phyloP scores from a whole-genome alignment of 331 rosid species.

The Phaseolus coccineus region DNA sequence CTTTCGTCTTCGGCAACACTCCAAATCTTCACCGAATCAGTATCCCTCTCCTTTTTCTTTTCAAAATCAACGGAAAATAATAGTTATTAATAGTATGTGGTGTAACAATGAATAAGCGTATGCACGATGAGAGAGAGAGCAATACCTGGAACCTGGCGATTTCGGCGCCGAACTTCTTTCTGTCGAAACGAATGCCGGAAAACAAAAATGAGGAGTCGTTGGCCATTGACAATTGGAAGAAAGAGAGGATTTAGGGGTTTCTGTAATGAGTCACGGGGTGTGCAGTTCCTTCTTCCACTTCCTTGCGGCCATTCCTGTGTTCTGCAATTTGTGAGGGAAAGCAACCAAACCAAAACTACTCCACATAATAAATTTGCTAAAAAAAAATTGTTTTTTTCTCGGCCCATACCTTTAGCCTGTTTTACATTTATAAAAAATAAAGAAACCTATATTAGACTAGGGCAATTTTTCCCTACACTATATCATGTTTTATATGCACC shows the following conservation, averaged over 20 bases:
- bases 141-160: constrained; percentile 77
- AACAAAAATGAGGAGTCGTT: constrained; percentile 76
- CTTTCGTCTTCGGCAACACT: too few relatives aligned
- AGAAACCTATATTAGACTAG: too few relatives aligned
- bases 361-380: too few relatives aligned
- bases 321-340: too few relatives aligned
- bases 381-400: too few relatives aligned
- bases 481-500: too few relatives aligned
- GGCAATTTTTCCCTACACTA: too few relatives aligned
- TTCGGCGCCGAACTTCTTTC: constrained; percentile 72
- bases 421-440: too few relatives aligned
- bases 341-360: too few relatives aligned
- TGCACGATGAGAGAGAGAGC: not conserved
- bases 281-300: not conserved
- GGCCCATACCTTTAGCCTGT: too few relatives aligned
- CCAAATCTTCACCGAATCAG: not conserved
- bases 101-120: not conserved
- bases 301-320: not conserved
- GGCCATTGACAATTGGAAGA: constrained; percentile 48
- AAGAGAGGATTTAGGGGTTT: constrained; percentile 18
- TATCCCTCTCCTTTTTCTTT: constrained; percentile 58
- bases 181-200: constrained; percentile 76
- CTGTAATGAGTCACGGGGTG: not conserved
- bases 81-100: not conserved
- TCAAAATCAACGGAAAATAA: not conserved